Percentiles rank a stretch among this genome's conserved stretches.
phyloP scores from a whole-genome alignment of 176 grass and related monocot species.

The Aegilops speltoides region DNA sequence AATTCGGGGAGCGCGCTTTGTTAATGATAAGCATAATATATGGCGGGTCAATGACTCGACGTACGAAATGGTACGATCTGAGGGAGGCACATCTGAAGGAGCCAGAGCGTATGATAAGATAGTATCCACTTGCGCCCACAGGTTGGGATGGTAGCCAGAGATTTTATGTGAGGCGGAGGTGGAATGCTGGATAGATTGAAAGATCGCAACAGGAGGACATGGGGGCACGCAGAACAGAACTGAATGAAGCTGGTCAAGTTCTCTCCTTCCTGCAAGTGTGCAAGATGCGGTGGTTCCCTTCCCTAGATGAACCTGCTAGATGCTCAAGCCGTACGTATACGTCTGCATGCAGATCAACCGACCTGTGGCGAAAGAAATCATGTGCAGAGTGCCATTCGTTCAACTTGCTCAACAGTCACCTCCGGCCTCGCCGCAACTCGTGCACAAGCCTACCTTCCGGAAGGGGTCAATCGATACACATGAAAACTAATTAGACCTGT shows the following conservation, averaged over 20 bases:
- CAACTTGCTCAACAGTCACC: background rate
- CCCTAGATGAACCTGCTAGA: too few relatives aligned
- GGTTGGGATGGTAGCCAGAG: background rate
- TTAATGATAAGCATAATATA: background rate
- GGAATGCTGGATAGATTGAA: background rate
- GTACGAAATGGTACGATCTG: conserved; percentile 37
- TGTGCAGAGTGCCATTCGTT: background rate
- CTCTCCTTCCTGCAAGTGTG: background rate
- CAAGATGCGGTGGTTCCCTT: background rate
- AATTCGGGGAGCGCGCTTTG: background rate
- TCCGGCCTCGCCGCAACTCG: background rate
- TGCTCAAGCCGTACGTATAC: background rate
- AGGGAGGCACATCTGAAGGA: conserved; percentile 17
- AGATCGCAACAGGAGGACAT: background rate
- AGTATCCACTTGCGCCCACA: background rate
- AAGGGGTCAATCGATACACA: background rate
- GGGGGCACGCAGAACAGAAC: background rate
- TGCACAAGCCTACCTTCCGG: background rate
- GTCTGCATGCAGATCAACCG: background rate
- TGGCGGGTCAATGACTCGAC: background rate
- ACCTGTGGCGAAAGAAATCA: background rate
- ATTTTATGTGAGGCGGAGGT: too few relatives aligned
- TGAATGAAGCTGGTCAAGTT: background rate
- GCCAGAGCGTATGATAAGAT: background rate
- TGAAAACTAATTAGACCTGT: background rate